Conservation (phyloP, 805 yeast genomes). For the Limtongia smithiae region DNA sequence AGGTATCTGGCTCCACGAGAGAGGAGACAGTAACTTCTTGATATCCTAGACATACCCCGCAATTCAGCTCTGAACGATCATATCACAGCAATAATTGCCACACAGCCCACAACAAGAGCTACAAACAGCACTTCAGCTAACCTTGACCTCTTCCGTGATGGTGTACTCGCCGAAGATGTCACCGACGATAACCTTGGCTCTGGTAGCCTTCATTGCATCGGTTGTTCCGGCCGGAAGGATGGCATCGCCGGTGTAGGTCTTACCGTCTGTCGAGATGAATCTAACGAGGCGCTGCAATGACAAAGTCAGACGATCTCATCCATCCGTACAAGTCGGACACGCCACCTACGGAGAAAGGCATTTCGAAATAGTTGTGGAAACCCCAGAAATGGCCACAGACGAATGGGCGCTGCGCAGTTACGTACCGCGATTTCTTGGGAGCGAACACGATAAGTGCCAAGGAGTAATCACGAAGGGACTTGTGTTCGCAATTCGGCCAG, state of each 20-base stretch:
- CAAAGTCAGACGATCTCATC: neutral
- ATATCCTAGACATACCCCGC: constrained; percentile 32
- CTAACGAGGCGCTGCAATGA: constrained; percentile 44
- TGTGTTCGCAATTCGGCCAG: too few relatives aligned
- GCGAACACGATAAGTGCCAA: too few relatives aligned
- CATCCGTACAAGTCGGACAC: neutral
- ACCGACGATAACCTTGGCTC: constrained; percentile 48
- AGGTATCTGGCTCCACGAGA: constrained; percentile 39
- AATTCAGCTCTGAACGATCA: too few relatives aligned
- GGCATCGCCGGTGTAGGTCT: constrained; percentile 49
- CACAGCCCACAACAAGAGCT: neutral
- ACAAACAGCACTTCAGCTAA: neutral
- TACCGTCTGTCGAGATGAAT: constrained; percentile 46
- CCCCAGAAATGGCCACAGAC: neutral
- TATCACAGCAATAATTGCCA: too few relatives aligned
- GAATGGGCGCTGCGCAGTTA: neutral
- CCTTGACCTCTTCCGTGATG: constrained; percentile 40
- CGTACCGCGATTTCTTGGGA: neutral
- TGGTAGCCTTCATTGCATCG: constrained; percentile 42
- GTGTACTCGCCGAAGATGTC: constrained; percentile 43
- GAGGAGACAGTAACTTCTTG: constrained; percentile 42
- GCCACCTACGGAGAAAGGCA: constrained; percentile 21
- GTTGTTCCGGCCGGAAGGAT: constrained; percentile 37
- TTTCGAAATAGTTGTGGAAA: neutral
- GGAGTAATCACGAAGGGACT: too few relatives aligned